A percentile compares a stretch with the other conserved stretches of the same genome.
These are phyloP conservation scores for Papiliotrema flavescens DNA, from an alignment of 1,284 basidiomycete species.

Conservation along the genomic window DNA sequence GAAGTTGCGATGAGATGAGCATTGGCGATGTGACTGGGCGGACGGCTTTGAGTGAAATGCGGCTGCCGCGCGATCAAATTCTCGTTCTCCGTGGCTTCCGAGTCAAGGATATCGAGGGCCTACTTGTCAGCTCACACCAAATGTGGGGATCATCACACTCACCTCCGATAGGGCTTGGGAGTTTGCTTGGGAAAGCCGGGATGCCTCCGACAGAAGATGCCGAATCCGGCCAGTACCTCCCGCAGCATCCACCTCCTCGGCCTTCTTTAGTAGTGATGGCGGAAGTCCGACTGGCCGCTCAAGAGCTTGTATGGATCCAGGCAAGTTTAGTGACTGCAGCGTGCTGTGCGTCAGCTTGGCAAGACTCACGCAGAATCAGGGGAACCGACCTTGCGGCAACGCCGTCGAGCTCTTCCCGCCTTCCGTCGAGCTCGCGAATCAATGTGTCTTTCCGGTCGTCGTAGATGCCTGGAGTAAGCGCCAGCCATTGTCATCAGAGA, in stretches of 20 bases:
- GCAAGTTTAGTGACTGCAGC: constrained; percentile 72
- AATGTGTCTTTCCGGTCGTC: constrained; percentile 74
- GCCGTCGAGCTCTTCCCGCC: constrained; percentile 65
- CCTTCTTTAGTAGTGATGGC: constrained; percentile 78
- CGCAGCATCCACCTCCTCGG: constrained; percentile 75
- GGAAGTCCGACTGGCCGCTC: constrained; percentile 84
- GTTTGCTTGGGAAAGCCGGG: constrained; percentile 63
- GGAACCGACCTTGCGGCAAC: constrained; percentile 60
- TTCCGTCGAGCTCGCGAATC: constrained; percentile 63
- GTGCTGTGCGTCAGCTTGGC: constrained; percentile 52
- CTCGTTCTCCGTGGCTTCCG: constrained; percentile 85
- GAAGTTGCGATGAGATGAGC: constrained; percentile 66
- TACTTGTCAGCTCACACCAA: constrained; percentile 41
- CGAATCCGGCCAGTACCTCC: constrained; percentile 72
- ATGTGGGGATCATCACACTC: constrained; percentile 13
- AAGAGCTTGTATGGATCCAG: constrained; percentile 80
- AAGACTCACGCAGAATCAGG: not conserved
- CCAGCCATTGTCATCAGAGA: not conserved
- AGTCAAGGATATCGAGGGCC: constrained; percentile 83
- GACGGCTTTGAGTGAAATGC: constrained; percentile 50
- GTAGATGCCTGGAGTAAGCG: constrained; percentile 67
- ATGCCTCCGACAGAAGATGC: constrained; percentile 68
- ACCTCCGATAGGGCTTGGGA: constrained; percentile 71
- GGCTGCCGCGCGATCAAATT: constrained; percentile 51
- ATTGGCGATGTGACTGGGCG: constrained; percentile 76